Percentiles rank a stretch among this genome's conserved stretches.
These are phyloP conservation scores for Candida hispaniensis DNA, from an alignment of 805 yeast species.

Conservation along the genomic window DNA sequence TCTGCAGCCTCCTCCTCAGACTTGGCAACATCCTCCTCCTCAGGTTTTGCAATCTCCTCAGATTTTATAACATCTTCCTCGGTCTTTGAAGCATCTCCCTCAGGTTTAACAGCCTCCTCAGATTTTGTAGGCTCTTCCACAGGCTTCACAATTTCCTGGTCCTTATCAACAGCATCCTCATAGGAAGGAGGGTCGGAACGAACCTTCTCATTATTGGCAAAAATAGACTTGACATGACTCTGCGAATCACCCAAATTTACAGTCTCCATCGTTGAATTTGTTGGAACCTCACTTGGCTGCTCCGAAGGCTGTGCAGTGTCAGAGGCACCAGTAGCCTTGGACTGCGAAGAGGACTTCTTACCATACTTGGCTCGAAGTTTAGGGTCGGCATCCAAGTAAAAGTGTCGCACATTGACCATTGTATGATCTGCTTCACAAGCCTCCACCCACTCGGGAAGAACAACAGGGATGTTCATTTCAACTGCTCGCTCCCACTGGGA, in stretches of 20 bases:
- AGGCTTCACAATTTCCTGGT: slow-evolving; percentile 16
- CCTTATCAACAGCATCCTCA: slow-evolving; percentile 18
- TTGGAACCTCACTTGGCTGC: no score
- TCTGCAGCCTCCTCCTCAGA: slow-evolving; percentile 18
- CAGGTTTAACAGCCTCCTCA: slow-evolving; percentile 18
- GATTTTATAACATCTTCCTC: slow-evolving; percentile 12
- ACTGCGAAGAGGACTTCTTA: slow-evolving; percentile 1
- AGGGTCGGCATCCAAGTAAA: slow-evolving; percentile 35
- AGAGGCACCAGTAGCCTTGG: slow-evolving; percentile 1
- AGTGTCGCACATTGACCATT: slow-evolving; percentile 83
- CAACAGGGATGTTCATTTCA: slow-evolving; percentile 81
- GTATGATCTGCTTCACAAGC: slow-evolving; percentile 86
- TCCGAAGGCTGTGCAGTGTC: neutral
- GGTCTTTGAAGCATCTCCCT: slow-evolving; percentile 15
- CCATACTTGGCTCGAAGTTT: slow-evolving; percentile 19
- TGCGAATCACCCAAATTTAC: slow-evolving; percentile 17
- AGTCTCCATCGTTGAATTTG: no score
- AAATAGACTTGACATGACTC: slow-evolving; percentile 1
- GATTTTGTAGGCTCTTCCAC: slow-evolving; percentile 12
- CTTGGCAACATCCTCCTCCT: slow-evolving; percentile 16
- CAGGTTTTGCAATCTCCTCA: slow-evolving; percentile 18
- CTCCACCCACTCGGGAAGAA: slow-evolving; percentile 93
- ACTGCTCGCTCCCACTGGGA: slow-evolving; percentile 69
- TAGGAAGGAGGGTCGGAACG: slow-evolving; percentile 12
- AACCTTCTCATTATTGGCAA: no score